phyloP scores from a whole-genome alignment of 2,329 filamentous ascomycete species.

The Hansfordia pulvinata region DNA sequence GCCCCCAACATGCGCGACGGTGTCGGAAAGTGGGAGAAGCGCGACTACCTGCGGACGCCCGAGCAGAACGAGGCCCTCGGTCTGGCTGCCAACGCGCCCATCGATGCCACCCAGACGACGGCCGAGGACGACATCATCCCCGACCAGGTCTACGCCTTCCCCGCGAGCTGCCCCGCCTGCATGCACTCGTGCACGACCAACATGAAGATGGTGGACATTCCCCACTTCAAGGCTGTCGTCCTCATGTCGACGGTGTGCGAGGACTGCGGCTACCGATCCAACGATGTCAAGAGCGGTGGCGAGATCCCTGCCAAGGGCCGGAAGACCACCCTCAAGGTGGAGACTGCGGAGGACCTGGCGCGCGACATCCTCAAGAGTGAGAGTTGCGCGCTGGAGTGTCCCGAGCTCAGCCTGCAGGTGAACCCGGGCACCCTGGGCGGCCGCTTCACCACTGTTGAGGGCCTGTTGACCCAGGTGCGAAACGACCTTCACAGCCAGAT shows the following conservation, averaged over 20 bases:
- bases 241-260: conserved; percentile 92
- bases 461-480: conserved; percentile 81
- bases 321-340: conserved; percentile 66
- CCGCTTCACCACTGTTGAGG: conserved; percentile 93
- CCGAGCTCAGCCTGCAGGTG: conserved; percentile 75
- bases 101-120: conserved; percentile 26
- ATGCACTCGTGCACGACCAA: conserved; percentile 75
- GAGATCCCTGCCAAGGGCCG: conserved; percentile 78
- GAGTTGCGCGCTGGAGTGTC: conserved; percentile 74
- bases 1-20: conserved; percentile 69
- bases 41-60: conserved; percentile 67
- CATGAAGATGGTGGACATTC: conserved; percentile 98
- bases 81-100: conserved; percentile 42
- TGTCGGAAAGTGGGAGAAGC: conserved; percentile 78
- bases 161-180: conserved; percentile 84
- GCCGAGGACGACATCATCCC: conserved; percentile 72
- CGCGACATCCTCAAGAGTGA: conserved; percentile 95
- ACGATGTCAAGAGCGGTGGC: conserved; percentile 95
- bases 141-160: conserved; percentile 87
- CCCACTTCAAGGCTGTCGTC: conserved; percentile 94
- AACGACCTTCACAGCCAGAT: conserved; percentile 81
- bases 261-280: conserved; percentile 84
- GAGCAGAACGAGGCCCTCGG: conserved; percentile 83
- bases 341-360: conserved; percentile 58
- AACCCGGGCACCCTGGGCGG: conserved; percentile 91